phyloP scores from a whole-genome alignment of 1,139 yeast genomes.

The Saccharomyces pastorianus region DNA sequence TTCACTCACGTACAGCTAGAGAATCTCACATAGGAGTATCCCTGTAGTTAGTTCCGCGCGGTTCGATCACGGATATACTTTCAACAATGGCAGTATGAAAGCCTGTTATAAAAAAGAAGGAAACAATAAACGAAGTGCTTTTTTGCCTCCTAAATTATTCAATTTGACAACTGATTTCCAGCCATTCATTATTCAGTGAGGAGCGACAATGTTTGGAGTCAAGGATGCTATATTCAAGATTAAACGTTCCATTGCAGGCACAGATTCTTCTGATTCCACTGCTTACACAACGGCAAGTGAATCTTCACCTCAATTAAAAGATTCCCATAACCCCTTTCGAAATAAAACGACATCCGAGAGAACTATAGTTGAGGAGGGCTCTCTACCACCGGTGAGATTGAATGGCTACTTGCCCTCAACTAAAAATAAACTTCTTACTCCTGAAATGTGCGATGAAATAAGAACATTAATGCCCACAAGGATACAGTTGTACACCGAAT shows the following conservation, averaged over 20 bases:
- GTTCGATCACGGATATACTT: not conserved
- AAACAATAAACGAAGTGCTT: not conserved
- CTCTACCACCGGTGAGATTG: conserved; percentile 42
- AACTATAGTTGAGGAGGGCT: conserved; percentile 21
- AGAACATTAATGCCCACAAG: conserved; percentile 69
- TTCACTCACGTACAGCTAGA: not conserved
- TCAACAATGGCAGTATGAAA: not conserved
- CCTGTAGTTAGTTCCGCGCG: not conserved
- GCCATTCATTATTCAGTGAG: not conserved
- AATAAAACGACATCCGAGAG: not conserved
- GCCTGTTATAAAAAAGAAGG: not conserved
- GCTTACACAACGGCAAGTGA: not conserved
- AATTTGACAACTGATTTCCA: not conserved
- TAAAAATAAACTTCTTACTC: conserved; percentile 46
- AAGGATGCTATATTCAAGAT: conserved; percentile 8
- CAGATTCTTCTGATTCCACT: conserved; percentile 1
- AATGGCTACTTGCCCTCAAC: conserved; percentile 54
- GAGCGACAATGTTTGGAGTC: conserved; percentile 9
- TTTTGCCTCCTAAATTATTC: not conserved
- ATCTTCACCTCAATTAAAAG: not conserved
- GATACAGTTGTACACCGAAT: conserved; percentile 63
- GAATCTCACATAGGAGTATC: not conserved
- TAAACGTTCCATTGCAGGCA: conserved; percentile 3
- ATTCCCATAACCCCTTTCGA: not conserved
- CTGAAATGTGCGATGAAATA: conserved; percentile 63